Conservation (phyloP, 768 basidiomycete genomes). For the Clathrus columnatus region DNA sequence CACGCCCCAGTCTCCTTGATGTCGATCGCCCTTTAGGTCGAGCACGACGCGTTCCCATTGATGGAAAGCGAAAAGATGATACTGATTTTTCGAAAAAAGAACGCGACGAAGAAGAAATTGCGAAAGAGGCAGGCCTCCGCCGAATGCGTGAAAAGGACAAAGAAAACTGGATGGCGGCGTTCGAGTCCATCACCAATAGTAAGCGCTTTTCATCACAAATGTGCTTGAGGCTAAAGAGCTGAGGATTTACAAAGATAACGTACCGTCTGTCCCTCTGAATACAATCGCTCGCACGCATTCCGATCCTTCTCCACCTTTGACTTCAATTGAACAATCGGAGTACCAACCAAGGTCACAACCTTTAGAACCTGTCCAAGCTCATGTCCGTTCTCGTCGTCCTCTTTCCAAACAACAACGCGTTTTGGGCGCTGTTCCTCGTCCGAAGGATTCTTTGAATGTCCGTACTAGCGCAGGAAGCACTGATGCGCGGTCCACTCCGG, state of each 20-base stretch:
- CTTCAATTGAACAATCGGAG: not conserved
- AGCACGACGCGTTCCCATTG: conserved; percentile 9
- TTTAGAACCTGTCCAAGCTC: not conserved
- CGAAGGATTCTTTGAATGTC: conserved; percentile 1
- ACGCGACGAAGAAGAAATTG: conserved; percentile 6
- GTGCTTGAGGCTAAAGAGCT: not conserved
- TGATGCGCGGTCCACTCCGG: not conserved
- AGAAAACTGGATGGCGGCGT: conserved; percentile 5
- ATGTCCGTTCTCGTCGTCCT: conserved; percentile 3
- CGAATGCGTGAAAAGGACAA: conserved; percentile 9
- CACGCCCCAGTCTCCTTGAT: not conserved
- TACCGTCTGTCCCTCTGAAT: not conserved
- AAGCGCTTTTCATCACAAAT: conserved; percentile 1
- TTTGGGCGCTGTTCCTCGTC: conserved; percentile 4
- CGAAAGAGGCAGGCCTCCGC: not conserved
- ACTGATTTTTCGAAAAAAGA: not conserved
- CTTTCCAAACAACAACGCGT: conserved; percentile 9
- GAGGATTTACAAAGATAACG: conserved; percentile 2
- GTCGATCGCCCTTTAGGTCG: conserved; percentile 1
- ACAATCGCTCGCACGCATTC: conserved; percentile 6
- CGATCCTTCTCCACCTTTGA: not conserved
- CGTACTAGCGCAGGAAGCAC: conserved; percentile 2
- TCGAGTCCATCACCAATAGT: not conserved
- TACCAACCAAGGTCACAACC: conserved; percentile 6
- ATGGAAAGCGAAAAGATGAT: conserved; percentile 11